Evolutionary conservation across 1,284 basidiomycete genomes (phyloP).

Genomic region (Clitocybe nebularis): DNA sequence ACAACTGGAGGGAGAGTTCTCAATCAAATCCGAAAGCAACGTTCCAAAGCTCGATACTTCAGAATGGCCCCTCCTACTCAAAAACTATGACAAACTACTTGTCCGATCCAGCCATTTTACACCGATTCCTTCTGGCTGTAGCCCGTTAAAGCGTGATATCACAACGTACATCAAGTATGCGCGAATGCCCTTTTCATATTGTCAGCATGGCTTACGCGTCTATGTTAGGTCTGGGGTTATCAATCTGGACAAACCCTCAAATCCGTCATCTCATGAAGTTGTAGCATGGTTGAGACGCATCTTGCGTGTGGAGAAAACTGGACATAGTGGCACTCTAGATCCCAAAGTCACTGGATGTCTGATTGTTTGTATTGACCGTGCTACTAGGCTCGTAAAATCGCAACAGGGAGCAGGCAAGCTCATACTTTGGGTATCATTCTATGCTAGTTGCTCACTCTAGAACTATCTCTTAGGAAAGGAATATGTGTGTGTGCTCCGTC

Average conservation of each 20-base stretch:
- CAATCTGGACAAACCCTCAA: constrained; percentile 99
- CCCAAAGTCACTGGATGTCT: constrained; percentile 99
- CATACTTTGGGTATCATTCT: constrained; percentile 1
- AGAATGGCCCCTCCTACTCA: constrained; percentile 96
- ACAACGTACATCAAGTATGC: constrained; percentile 83
- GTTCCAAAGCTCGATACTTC: constrained; percentile 88
- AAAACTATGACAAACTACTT: constrained; percentile 97
- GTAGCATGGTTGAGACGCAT: constrained; percentile 98
- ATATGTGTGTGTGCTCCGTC: constrained; percentile 93
- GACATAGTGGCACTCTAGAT: constrained; percentile 96
- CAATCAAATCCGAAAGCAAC: constrained; percentile 77
- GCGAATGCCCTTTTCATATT: constrained; percentile 4
- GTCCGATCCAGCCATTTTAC: constrained; percentile 97
- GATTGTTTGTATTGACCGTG: constrained; percentile 99
- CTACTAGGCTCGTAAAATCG: constrained; percentile 99
- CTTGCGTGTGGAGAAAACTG: constrained; percentile 95
- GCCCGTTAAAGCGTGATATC: constrained; percentile 93
- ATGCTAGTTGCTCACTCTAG: constrained; percentile 16
- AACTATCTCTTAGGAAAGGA: constrained; percentile 75
- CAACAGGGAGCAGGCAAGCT: constrained; percentile 88
- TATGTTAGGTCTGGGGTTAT: constrained; percentile 90
- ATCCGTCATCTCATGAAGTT: constrained; percentile 99
- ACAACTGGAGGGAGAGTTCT: constrained; percentile 73
- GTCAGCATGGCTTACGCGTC: constrained; percentile 7
- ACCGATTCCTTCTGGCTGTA: constrained; percentile 89